Base-by-base conservation (phyloP, 148 eudicot species). In the Chenopodium suecicum region DNA sequence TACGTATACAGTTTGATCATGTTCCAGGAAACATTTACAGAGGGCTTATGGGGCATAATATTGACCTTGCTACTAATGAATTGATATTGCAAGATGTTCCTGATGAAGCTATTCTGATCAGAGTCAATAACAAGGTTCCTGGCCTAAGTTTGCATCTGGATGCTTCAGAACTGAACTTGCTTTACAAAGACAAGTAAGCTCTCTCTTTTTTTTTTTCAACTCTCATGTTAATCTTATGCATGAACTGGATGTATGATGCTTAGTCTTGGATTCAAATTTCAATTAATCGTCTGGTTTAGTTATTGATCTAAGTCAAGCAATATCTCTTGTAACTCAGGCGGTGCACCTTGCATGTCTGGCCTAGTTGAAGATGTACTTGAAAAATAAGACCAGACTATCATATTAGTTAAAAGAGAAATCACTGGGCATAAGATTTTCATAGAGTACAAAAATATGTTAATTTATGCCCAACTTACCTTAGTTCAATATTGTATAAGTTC, bases 1-100 rank as follows among this genome's bases (percentile, higher is more conserved):
- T 84, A 74, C 79, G 87, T 9, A 84, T 88, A 71, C 88, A 88
- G 80, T 84, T 86, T 60, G 77, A 72, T 41, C 85, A 82, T 69
- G 88, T 88, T 50, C 87, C 87, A 9, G 88, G 87, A 56, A 88
- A 86, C 86, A 70, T 86, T 58, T 88, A 84, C 78, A 83, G 83
- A 23, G 76, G 48, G 10, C 83, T 72, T 34, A 75, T 80, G 56
- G 89, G 89, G 58, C 79, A 83, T 74, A 79, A 84, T 74, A 72
- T 83, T 47, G 83, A 88, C 75, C 78, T 82, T 25, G 83, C 86
- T 29, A 86, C 87, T 12, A 86, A 86, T 70, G 87, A 86, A 76
- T 78, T 86, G 69, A 85, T 88, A 2, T 81, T 88, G 48, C 73
- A 82, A 2, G 89, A 84, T 44, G 82, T 78, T 22, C 90, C 89